phyloP scores from a whole-genome alignment of 257 asterid genomes.

The Solanum bulbocastanum region DNA sequence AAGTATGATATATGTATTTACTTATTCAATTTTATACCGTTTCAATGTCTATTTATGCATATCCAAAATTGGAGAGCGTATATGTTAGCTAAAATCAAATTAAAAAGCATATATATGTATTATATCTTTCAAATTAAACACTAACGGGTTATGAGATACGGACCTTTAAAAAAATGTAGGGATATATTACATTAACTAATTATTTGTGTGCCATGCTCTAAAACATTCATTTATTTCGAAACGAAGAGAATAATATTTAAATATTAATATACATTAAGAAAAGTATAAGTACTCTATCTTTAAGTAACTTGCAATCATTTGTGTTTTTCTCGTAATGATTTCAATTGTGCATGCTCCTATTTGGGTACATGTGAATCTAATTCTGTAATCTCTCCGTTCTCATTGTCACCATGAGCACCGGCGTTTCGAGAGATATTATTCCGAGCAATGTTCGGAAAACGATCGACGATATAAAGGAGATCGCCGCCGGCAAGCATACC shows the following conservation, averaged over 20 bases:
- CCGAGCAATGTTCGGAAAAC: constrained; percentile 24
- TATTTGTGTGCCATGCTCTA: fast-evolving
- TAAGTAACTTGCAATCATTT: background rate
- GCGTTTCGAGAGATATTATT: constrained; percentile 20
- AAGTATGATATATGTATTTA: fast-evolving
- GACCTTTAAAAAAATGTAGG: background rate
- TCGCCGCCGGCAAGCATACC: constrained; percentile 35
- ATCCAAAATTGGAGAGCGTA: too few species aligned
- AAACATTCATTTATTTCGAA: background rate
- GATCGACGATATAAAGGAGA: constrained; percentile 45
- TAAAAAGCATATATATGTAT: too few species aligned
- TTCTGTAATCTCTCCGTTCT: background rate
- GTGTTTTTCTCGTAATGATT: background rate
- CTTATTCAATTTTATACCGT: too few species aligned
- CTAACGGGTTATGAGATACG: fast-evolving
- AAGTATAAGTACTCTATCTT: background rate
- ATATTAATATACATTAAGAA: background rate
- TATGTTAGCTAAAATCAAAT: too few species aligned
- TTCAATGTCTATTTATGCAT: too few species aligned
- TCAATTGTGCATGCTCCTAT: background rate
- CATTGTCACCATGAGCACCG: background rate
- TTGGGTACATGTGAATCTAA: background rate
- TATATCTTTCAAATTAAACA: too few species aligned
- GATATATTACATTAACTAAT: background rate
- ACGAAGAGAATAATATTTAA: background rate